phyloP scores from a whole-genome alignment of 345 rosid genomes.

The Alliaria petiolata region DNA sequence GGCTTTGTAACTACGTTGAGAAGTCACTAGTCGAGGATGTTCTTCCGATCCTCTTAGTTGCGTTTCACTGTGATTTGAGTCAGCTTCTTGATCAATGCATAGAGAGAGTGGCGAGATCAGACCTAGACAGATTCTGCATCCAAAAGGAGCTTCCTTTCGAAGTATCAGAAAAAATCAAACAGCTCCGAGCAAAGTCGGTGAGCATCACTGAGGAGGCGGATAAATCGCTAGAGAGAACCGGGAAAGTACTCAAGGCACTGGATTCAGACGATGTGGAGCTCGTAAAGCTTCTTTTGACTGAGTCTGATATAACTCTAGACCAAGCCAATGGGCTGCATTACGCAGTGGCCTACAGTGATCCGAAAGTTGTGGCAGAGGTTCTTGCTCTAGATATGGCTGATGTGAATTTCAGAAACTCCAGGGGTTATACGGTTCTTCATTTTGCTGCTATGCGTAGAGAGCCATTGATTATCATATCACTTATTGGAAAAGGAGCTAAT shows the following conservation, averaged over 20 bases:
- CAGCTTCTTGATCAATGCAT: constrained; percentile 71
- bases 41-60: constrained; percentile 73
- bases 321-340: constrained; percentile 86
- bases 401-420: constrained; percentile 63
- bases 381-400: constrained; percentile 64
- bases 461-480: constrained; percentile 62
- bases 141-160: constrained; percentile 83
- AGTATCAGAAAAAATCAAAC: constrained; percentile 50
- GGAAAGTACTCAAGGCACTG: constrained; percentile 80
- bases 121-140: constrained; percentile 60
- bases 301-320: constrained; percentile 73
- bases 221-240: constrained; percentile 53
- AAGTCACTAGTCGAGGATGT: constrained; percentile 80
- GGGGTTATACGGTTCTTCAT: constrained; percentile 88
- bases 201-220: constrained; percentile 32
- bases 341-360: constrained; percentile 87
- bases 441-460: constrained; percentile 88
- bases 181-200: constrained; percentile 41
- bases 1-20: constrained; percentile 64
- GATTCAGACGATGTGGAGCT: constrained; percentile 99
- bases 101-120: constrained; percentile 81
- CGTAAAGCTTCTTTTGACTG: constrained; percentile 73
- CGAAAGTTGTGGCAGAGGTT: constrained; percentile 79
- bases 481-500: constrained; percentile 70
- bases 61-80: constrained; percentile 69